A percentile compares a stretch with the other conserved stretches of the same genome.
phyloP scores from a whole-genome alignment of 805 yeast genomes.

The Metschnikowia bowlesiae region DNA sequence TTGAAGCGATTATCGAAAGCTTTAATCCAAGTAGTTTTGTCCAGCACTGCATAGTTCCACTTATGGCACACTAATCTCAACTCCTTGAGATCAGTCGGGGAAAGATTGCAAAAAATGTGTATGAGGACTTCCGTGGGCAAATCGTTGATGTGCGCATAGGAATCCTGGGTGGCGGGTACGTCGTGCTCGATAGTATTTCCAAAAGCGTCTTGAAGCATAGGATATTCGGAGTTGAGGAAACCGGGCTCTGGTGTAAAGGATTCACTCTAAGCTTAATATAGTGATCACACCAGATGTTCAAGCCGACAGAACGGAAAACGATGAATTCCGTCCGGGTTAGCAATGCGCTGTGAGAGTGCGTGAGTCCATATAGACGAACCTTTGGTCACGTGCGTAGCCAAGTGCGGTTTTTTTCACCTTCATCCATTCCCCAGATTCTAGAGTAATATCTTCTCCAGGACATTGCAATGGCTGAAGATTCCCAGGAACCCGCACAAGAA shows the following conservation, averaged over 20 bases:
- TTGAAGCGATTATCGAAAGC: conserved; percentile 41
- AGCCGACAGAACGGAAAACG: neutral
- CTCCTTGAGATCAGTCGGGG: conserved; percentile 39
- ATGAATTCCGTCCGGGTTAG: neutral
- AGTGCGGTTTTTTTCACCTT: conserved; percentile 3
- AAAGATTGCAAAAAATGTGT: conserved; percentile 42
- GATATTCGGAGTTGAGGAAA: neutral
- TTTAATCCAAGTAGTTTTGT: conserved; percentile 45
- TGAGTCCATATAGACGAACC: neutral
- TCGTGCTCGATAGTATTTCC: conserved; percentile 19
- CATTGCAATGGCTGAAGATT: conserved; percentile 14
- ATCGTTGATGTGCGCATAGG: conserved; percentile 21
- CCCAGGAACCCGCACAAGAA: conserved; percentile 17
- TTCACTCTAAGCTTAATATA: neutral
- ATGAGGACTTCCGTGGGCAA: conserved; percentile 48
- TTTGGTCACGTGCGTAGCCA: neutral
- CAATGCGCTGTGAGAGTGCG: neutral
- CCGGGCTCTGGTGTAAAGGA: neutral
- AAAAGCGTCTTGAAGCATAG: conserved; percentile 18
- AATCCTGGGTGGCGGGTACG: neutral
- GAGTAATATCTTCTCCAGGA: neutral
- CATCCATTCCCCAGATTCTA: conserved; percentile 3
- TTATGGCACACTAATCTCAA: conserved; percentile 43
- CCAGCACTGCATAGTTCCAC: conserved; percentile 45
- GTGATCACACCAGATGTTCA: neutral